phyloP scores from a whole-genome alignment of 352 stramenopile genomes.

The Pythium oligandrum region DNA sequence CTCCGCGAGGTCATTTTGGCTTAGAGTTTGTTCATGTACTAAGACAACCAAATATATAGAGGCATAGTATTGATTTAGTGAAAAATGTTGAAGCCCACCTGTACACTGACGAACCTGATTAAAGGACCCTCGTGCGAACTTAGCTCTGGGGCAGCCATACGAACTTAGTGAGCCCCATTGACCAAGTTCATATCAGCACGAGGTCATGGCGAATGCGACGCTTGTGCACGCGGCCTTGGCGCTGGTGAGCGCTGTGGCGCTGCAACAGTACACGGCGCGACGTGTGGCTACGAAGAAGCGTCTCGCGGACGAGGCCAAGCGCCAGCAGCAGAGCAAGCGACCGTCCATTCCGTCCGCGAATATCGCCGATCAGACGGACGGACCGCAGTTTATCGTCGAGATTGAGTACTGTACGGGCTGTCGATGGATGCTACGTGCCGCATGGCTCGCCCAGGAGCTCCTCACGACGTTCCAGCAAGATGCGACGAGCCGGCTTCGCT shows the following conservation, averaged over 20 bases:
- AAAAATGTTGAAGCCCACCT: conserved; percentile 5
- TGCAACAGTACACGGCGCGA: conserved; percentile 40
- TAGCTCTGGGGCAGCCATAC: not conserved
- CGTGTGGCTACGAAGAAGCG: conserved; percentile 4
- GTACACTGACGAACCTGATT: not conserved
- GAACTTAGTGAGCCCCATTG: conserved; percentile 5
- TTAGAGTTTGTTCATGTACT: conserved; percentile 15
- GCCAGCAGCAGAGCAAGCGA: too few relatives aligned
- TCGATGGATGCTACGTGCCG: conserved; percentile 85
- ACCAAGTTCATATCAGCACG: too few relatives aligned
- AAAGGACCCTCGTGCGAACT: conserved; percentile 5
- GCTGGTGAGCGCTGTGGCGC: conserved; percentile 21
- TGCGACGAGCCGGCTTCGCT: conserved; percentile 32
- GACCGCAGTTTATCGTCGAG: conserved; percentile 47
- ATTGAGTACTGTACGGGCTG: conserved; percentile 92
- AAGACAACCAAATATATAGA: conserved; percentile 15
- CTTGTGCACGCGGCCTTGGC: conserved; percentile 21
- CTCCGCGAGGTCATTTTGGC: conserved; percentile 73
- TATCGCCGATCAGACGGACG: too few relatives aligned
- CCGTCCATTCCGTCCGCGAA: too few relatives aligned
- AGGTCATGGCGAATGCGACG: too few relatives aligned
- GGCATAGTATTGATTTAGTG: conserved; percentile 16
- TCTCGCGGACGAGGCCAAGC: too few relatives aligned
- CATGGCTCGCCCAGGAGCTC: conserved; percentile 90
- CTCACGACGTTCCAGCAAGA: conserved; percentile 90